Evolutionary conservation across 495 filamentous ascomycete species (phyloP).

Genomic region (Neurospora africana): DNA sequence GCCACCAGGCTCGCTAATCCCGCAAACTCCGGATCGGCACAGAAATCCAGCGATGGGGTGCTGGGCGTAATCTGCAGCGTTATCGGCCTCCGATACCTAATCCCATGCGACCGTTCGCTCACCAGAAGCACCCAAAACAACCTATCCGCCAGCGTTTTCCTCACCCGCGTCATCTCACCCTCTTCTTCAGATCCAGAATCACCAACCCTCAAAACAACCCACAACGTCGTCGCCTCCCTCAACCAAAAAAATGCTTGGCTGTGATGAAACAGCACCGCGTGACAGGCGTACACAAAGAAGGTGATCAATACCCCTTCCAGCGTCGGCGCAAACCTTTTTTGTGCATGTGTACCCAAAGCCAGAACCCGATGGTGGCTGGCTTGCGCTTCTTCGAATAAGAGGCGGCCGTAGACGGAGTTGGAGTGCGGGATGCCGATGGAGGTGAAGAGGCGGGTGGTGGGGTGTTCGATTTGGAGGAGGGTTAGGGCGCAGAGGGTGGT

Average conservation of each 20-base stretch:
- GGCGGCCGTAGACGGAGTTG: constrained; percentile 20
- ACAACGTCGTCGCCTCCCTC: constrained; percentile 48
- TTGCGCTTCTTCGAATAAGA: constrained; percentile 19
- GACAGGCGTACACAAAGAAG: constrained; percentile 62
- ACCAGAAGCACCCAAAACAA: constrained; percentile 56
- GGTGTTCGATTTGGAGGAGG: constrained; percentile 24
- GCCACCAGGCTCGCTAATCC: constrained; percentile 52
- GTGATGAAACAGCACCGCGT: constrained; percentile 54
- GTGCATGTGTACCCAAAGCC: neutral
- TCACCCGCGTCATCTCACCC: constrained; percentile 1
- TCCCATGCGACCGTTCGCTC: constrained; percentile 59
- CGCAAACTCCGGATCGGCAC: constrained; percentile 33
- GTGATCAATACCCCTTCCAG: constrained; percentile 53
- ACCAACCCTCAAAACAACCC: constrained; percentile 29
- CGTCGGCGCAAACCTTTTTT: constrained; percentile 29
- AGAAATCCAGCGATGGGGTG: constrained; percentile 14
- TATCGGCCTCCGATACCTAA: constrained; percentile 59
- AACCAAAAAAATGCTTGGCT: constrained; percentile 52
- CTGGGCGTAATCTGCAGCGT: constrained; percentile 43
- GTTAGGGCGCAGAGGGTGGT: constrained; percentile 26
- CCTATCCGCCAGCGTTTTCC: constrained; percentile 14
- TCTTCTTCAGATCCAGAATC: constrained; percentile 18
- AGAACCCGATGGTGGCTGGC: constrained; percentile 13
- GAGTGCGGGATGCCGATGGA: constrained; percentile 4
- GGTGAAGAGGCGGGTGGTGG: constrained; percentile 4